phyloP scores from a whole-genome alignment of 78 protist species.

The Dictyostelium citrinum region DNA sequence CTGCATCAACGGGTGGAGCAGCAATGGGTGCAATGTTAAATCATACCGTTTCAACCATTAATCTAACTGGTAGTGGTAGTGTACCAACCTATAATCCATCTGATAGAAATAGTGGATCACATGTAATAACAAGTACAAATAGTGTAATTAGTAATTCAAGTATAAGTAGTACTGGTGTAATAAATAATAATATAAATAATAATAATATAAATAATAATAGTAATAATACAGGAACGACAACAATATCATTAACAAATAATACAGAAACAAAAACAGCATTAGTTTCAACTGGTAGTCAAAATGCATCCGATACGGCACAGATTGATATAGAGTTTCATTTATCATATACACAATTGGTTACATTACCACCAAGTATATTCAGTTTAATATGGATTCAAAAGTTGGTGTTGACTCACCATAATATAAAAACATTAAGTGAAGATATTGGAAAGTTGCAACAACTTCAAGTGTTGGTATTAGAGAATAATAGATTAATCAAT shows the following conservation, averaged over 20 bases:
- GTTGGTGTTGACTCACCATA: conserved; percentile 66
- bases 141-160: not conserved
- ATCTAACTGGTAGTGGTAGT: not conserved
- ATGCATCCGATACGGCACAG: not conserved
- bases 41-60: conserved; percentile 58
- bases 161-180: not conserved
- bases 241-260: not conserved
- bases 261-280: not conserved
- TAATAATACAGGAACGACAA: conserved; percentile 5
- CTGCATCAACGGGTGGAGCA: not conserved
- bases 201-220: not conserved
- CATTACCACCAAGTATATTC: conserved; percentile 36
- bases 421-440: conserved; percentile 39
- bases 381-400: conserved; percentile 52
- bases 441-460: conserved; percentile 74
- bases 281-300: not conserved
- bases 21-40: not conserved
- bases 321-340: conserved; percentile 52
- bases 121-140: not conserved
- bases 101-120: not conserved
- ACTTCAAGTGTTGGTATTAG: conserved; percentile 47
- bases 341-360: conserved; percentile 46
- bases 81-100: not conserved
- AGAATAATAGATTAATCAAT: conserved; percentile 43
- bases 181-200: not conserved